Evolutionary conservation across 106 monocot species (phyloP), one percentile per base, ranked within the genome.

Genomic region (Allium sativum): DNA sequence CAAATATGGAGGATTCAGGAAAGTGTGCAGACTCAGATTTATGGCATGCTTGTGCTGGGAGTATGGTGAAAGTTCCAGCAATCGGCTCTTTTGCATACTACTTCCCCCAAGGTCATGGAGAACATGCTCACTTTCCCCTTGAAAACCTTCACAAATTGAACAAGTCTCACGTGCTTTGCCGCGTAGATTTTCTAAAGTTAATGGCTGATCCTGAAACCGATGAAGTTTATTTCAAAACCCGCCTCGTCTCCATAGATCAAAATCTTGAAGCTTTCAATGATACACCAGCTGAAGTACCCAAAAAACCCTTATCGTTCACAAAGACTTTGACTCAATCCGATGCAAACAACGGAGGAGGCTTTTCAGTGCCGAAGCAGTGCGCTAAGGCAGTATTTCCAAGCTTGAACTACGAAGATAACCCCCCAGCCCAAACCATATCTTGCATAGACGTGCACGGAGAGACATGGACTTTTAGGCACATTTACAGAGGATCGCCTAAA

Each of bases 291-390:
- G 52, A 10, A 10, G 54, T 31, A 31, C 31, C 18, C 62, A 48
- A 18, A 3, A 18, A 3, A 3, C 52, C 48, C 14, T 53, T 18
- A 12, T 67, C 40, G 7, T 76, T 65, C 62, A 47, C 74, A 16
- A 88, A 84, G 72, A 15, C 67, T 6, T 72, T 85, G 55, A 90
- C 79, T 9, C 74, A 65, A 61, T 82, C 73, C 72, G 82, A 90
- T 22, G 81, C 89, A 9, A 82, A 90, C 71, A 82, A 79, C 21
- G 85, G 82, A 21, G 82, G 85, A 6, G 79, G 76, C 18, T 85
- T 90, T 61, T 85, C 89, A 13, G 79, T 90, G 16, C 85, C 81
- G 42, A 68, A 68, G 63, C 65, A 45, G 65, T 81, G 82, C 57
- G 85, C 82, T 7, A 79, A 74, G 10, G 19, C 52, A 1, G 69